These are phyloP conservation scores for Pseudonitzschia multiseries DNA, from an alignment of 108 stramenopile species.

Conservation along the genomic window DNA sequence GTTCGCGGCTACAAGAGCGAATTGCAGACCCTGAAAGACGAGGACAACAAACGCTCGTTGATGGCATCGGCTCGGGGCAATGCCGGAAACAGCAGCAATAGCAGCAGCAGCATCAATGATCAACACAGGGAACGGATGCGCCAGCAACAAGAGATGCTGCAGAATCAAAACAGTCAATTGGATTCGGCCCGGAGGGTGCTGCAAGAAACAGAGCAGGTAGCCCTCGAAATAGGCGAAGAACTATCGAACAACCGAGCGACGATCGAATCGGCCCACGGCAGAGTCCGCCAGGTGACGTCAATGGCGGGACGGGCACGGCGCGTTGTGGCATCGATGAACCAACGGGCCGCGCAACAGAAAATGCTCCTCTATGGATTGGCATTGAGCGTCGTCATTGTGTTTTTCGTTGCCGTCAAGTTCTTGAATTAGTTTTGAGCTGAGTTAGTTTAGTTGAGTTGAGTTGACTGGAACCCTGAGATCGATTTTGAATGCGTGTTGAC, in stretches of 20 bases:
- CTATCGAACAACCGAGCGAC: slow-evolving; percentile 90
- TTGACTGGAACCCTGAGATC: too few species aligned
- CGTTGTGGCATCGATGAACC: slow-evolving; percentile 87
- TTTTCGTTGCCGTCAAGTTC: slow-evolving; percentile 39
- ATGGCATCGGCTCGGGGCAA: slow-evolving; percentile 13
- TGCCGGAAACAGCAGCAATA: slow-evolving; percentile 15
- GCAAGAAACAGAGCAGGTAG: slow-evolving; percentile 94
- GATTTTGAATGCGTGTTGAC: background rate
- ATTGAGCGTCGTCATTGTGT: slow-evolving; percentile 54
- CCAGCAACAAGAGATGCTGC: slow-evolving; percentile 68
- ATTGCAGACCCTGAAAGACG: slow-evolving; percentile 43
- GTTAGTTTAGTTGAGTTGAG: too few species aligned
- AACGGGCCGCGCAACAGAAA: slow-evolving; percentile 90
- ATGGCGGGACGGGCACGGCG: slow-evolving; percentile 91
- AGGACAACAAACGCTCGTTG: slow-evolving; percentile 45
- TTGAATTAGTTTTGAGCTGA: slow-evolving; percentile 18
- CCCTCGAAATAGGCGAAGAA: slow-evolving; percentile 92
- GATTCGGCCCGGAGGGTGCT: slow-evolving; percentile 87
- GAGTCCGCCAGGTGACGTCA: slow-evolving; percentile 85
- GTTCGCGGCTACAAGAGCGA: slow-evolving; percentile 59
- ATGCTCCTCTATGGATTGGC: slow-evolving; percentile 87
- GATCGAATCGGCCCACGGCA: slow-evolving; percentile 79
- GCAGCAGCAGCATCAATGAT: background rate
- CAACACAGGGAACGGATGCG: slow-evolving; percentile 57
- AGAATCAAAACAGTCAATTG: slow-evolving; percentile 82